Evolutionary conservation across 2,329 filamentous ascomycete species (phyloP).

Genomic region (Paramyrothecium roridum): DNA sequence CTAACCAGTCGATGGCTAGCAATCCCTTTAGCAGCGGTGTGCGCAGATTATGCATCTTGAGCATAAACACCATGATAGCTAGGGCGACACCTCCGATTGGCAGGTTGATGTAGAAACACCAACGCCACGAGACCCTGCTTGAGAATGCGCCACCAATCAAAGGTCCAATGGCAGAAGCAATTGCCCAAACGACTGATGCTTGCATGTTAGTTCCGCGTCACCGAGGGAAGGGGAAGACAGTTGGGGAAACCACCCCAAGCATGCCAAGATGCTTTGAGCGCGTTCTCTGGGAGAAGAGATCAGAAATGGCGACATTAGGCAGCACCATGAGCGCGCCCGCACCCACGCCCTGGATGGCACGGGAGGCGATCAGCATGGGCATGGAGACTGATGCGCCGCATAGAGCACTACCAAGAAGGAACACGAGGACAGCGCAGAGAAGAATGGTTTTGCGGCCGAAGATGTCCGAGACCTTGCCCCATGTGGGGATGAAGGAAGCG

Average conservation of each 20-base stretch:
- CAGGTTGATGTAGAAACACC: slow-evolving; percentile 68
- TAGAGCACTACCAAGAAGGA: slow-evolving; percentile 46
- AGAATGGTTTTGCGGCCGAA: slow-evolving; percentile 52
- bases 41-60: not conserved
- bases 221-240: no score
- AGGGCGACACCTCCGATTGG: slow-evolving; percentile 16
- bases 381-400: slow-evolving; percentile 41
- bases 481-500: slow-evolving; percentile 59
- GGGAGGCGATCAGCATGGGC: slow-evolving; percentile 42
- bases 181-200: slow-evolving; percentile 52
- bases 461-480: slow-evolving; percentile 58
- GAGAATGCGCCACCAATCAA: slow-evolving; percentile 67
- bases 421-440: slow-evolving; percentile 40
- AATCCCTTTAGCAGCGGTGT: not conserved
- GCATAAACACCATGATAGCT: not conserved
- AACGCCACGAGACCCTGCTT: slow-evolving; percentile 61
- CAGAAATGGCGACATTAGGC: slow-evolving; percentile 47
- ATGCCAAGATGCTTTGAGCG: no score
- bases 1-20: not conserved
- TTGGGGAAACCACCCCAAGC: no score
- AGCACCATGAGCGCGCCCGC: slow-evolving; percentile 45
- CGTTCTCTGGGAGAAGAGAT: slow-evolving; percentile 32
- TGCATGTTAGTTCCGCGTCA: no score
- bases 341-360: slow-evolving; percentile 46
- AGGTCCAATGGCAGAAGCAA: slow-evolving; percentile 63